Evolutionary conservation across 805 yeast species (phyloP).

Genomic region (Hermanozyma aechmeae): DNA sequence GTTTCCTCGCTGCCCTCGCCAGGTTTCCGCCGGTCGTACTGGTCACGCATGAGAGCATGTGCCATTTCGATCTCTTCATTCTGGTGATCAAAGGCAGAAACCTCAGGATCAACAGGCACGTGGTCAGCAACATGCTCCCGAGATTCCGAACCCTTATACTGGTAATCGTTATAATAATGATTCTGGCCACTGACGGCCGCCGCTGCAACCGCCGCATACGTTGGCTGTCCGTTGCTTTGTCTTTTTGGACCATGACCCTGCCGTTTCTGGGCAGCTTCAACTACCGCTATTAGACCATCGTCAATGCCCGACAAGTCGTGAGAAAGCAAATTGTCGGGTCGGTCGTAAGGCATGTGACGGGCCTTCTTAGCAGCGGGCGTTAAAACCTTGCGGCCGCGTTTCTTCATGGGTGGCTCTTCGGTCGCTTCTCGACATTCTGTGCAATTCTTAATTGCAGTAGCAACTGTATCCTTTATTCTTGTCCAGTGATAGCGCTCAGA

Average conservation of each 20-base stretch:
- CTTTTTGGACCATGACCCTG: constrained; percentile 16
- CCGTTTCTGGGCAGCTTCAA: constrained; percentile 44
- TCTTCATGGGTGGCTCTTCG: constrained; percentile 11
- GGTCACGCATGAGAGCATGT: constrained; percentile 44
- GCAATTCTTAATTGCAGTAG: constrained; percentile 69
- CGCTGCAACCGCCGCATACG: constrained; percentile 28
- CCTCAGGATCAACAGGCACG: constrained; percentile 54
- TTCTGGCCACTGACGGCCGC: constrained; percentile 10
- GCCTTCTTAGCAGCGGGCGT: constrained; percentile 22
- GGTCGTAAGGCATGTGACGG: constrained; percentile 14
- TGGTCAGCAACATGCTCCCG: constrained; percentile 10
- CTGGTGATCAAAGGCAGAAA: constrained; percentile 32
- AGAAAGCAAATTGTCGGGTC: constrained; percentile 20
- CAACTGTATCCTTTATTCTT: constrained; percentile 79
- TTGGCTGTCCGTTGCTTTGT: constrained; percentile 8
- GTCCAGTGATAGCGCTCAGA: constrained; percentile 87
- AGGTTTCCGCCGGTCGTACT: constrained; percentile 8
- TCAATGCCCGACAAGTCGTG: constrained; percentile 36
- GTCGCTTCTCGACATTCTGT: constrained; percentile 54
- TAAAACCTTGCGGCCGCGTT: constrained; percentile 23
- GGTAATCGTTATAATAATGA: constrained; percentile 5
- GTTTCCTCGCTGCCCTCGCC: constrained; percentile 6
- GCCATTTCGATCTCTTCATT: constrained; percentile 60
- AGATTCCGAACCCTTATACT: constrained; percentile 3
- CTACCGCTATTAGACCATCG: constrained; percentile 48